Percentiles rank a stretch among this genome's conserved stretches.
These are phyloP conservation scores for Geranium incanum DNA, from an alignment of 441 rosid species.

Conservation along the genomic window DNA sequence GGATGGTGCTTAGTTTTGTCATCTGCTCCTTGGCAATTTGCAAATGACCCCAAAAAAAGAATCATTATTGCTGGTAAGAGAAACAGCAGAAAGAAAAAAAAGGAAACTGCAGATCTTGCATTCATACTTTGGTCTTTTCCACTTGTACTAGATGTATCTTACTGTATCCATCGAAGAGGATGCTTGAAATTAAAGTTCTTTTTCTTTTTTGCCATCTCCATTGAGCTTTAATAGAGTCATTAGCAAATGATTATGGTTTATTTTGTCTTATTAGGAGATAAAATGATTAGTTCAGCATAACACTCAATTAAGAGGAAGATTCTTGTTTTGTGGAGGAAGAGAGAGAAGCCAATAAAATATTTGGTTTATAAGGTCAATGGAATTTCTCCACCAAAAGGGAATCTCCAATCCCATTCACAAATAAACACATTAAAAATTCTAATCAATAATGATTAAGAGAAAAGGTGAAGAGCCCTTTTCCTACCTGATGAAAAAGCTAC, in stretches of 20 bases:
- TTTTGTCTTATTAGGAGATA: slow-evolving; percentile 24
- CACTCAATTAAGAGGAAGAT: slow-evolving; percentile 30
- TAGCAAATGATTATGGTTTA: slow-evolving; percentile 21
- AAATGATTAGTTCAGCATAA: slow-evolving; percentile 24
- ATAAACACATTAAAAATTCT: neutral
- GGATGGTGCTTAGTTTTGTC: slow-evolving; percentile 30
- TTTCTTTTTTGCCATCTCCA: slow-evolving; percentile 9
- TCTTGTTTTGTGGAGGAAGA: slow-evolving; percentile 17
- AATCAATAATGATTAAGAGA: slow-evolving; percentile 12
- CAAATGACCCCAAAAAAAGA: slow-evolving; percentile 5
- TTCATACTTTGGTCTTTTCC: no score
- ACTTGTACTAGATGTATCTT: no score
- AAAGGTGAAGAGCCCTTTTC: slow-evolving; percentile 19
- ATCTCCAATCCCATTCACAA: slow-evolving; percentile 17
- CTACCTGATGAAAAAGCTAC: slow-evolving; percentile 24
- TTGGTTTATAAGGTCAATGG: slow-evolving; percentile 18
- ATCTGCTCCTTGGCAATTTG: slow-evolving; percentile 17
- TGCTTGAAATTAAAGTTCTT: no score
- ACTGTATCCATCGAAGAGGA: neutral
- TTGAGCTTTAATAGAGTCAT: slow-evolving; percentile 21
- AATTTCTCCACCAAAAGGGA: slow-evolving; percentile 24
- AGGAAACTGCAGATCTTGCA: no score
- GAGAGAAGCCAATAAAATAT: neutral
- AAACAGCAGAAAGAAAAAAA: neutral
- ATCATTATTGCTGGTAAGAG: no score